phyloP scores from a whole-genome alignment of 768 basidiomycete species.

The Hydnum rufescens region DNA sequence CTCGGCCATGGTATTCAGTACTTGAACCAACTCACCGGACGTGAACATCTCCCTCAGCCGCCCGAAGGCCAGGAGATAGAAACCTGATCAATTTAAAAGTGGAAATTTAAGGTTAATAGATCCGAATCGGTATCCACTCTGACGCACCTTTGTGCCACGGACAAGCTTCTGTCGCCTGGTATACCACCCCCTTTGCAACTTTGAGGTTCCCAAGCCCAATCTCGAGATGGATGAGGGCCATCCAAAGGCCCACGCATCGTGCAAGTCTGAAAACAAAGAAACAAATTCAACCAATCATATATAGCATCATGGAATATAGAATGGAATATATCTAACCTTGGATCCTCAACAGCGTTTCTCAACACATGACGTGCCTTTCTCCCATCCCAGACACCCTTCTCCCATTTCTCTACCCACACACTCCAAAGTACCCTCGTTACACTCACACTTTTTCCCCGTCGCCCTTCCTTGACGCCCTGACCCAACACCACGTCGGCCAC shows the following conservation, averaged over 20 bases:
- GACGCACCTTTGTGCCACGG: conserved; percentile 10
- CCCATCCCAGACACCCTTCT: conserved; percentile 5
- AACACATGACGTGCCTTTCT: conserved; percentile 5
- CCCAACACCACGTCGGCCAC: conserved; percentile 5
- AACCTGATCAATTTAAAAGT: not conserved
- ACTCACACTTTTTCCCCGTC: not conserved
- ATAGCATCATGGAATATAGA: not conserved
- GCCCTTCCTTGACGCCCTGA: not conserved
- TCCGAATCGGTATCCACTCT: not conserved
- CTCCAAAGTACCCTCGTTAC: conserved; percentile 6
- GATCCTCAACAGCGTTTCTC: not conserved
- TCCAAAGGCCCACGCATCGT: conserved; percentile 4
- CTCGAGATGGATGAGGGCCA: conserved; percentile 5
- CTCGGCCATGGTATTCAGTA: conserved; percentile 5
- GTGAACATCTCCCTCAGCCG: conserved; percentile 1
- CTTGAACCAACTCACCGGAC: conserved; percentile 5
- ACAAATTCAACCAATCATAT: not conserved
- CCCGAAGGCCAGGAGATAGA: conserved; percentile 9
- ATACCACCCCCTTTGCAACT: conserved; percentile 6
- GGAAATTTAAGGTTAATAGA: not conserved
- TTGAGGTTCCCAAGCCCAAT: not conserved
- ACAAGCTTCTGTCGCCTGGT: conserved; percentile 8
- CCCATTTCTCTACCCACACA: conserved; percentile 8
- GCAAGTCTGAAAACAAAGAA: not conserved
- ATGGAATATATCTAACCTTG: conserved; percentile 5